Evolutionary conservation across 768 basidiomycete genomes (phyloP).

Genomic region (Gloeopeniophorella convolvens): DNA sequence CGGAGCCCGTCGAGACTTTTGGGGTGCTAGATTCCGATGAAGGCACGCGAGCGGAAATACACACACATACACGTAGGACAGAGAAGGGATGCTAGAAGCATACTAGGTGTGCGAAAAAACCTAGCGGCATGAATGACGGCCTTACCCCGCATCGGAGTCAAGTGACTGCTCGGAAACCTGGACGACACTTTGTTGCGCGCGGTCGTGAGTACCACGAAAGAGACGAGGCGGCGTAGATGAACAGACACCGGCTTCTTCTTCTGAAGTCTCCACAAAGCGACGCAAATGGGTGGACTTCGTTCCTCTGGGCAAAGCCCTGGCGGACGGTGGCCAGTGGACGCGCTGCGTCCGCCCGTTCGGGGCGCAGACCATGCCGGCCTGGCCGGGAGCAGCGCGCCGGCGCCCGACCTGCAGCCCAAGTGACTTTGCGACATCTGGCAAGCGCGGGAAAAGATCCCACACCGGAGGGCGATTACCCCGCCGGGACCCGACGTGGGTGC

Average conservation of each 20-base stretch:
- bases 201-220: not conserved
- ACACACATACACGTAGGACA: no score
- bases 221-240: not conserved
- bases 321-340: not conserved
- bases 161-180: slow-evolving; percentile 8
- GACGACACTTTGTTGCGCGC: not conserved
- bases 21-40: slow-evolving; percentile 7
- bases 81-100: slow-evolving; percentile 2
- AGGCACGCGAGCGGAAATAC: not conserved
- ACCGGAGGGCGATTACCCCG: not conserved
- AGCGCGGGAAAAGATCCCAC: not conserved
- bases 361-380: not conserved
- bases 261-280: not conserved
- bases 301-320: slow-evolving; percentile 2
- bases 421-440: not conserved
- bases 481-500: not conserved
- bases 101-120: not conserved
- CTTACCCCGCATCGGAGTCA: slow-evolving; percentile 7
- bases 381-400: no score
- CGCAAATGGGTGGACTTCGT: no score
- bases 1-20: slow-evolving; percentile 5
- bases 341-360: not conserved
- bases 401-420: no score
- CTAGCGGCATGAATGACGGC: not conserved
- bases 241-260: not conserved